These are phyloP conservation scores for Wallacemonas sp. DNA, from an alignment of 208 protist species.

Conservation along the genomic window DNA sequence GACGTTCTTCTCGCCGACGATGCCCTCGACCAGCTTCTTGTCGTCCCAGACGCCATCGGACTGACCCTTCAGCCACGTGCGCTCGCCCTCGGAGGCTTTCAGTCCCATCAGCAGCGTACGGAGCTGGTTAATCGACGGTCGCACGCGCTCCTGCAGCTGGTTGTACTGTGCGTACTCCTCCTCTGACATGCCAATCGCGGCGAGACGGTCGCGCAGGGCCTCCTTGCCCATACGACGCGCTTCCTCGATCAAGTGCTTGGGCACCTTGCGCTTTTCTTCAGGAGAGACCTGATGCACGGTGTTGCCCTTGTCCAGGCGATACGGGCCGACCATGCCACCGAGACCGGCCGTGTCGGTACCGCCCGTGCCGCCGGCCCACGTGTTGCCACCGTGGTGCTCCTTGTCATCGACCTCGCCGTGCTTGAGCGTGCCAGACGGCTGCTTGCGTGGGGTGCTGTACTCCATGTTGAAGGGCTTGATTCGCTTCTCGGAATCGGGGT, in stretches of 20 bases:
- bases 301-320: conserved; percentile 89
- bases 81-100: conserved; percentile 83
- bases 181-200: conserved; percentile 75
- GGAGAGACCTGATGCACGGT: conserved; percentile 87
- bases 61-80: conserved; percentile 84
- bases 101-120: conserved; percentile 73
- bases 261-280: conserved; percentile 87
- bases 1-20: conserved; percentile 89
- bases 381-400: conserved; percentile 93
- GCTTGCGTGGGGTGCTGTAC: conserved; percentile 71
- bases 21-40: conserved; percentile 90
- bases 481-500: conserved; percentile 20
- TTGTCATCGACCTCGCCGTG: conserved; percentile 90
- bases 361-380: conserved; percentile 90
- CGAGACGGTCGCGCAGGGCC: conserved; percentile 65
- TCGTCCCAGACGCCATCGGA: conserved; percentile 93
- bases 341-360: conserved; percentile 86
- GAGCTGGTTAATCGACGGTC: conserved; percentile 59
- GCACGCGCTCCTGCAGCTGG: conserved; percentile 59
- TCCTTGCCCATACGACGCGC: conserved; percentile 77
- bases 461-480: conserved; percentile 55
- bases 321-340: conserved; percentile 86
- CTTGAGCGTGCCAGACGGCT: conserved; percentile 80
- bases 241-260: conserved; percentile 72
- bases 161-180: conserved; percentile 72